Percentiles rank a stretch among this genome's conserved stretches.
phyloP scores from a whole-genome alignment of 208 protist species.

The Trypanosoma vivax region DNA sequence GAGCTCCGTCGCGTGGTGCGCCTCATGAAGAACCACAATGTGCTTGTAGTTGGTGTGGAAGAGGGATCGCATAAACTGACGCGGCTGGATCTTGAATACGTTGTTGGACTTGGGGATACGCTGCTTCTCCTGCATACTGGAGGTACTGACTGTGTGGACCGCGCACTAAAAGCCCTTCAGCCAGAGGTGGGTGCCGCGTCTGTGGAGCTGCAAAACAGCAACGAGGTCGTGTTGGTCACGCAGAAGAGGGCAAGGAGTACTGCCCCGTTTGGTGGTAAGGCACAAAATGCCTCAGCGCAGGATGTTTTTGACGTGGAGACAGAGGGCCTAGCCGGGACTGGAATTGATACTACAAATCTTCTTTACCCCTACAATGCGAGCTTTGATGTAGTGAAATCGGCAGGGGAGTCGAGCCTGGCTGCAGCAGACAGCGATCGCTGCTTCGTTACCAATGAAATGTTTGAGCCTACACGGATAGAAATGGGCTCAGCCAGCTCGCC shows the following conservation, averaged over 20 bases:
- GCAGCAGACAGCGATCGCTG: too few species aligned
- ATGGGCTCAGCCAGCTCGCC: background rate
- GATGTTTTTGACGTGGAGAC: constrained; percentile 16
- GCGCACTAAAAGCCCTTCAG: constrained; percentile 40
- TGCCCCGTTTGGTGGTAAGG: too few species aligned
- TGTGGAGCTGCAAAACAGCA: too few species aligned
- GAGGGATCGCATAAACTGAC: constrained; percentile 41
- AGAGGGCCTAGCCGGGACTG: constrained; percentile 29
- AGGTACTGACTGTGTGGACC: constrained; percentile 36
- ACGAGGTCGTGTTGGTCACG: too few species aligned
- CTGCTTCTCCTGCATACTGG: constrained; percentile 66
- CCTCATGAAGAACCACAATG: constrained; percentile 52
- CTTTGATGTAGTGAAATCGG: constrained; percentile 20
- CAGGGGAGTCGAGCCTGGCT: background rate
- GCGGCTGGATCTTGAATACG: constrained; percentile 60
- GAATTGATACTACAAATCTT: constrained; percentile 48
- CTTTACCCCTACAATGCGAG: constrained; percentile 66
- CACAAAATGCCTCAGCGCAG: constrained; percentile 14
- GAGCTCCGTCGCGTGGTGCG: constrained; percentile 35
- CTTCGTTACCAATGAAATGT: too few species aligned
- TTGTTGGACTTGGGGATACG: constrained; percentile 41
- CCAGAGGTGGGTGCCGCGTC: background rate
- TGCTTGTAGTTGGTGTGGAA: constrained; percentile 72
- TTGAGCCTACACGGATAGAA: background rate
- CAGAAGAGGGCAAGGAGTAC: too few species aligned